Evolutionary conservation across 768 basidiomycete genomes (phyloP).

Genomic region (Termitomyces sp.): DNA sequence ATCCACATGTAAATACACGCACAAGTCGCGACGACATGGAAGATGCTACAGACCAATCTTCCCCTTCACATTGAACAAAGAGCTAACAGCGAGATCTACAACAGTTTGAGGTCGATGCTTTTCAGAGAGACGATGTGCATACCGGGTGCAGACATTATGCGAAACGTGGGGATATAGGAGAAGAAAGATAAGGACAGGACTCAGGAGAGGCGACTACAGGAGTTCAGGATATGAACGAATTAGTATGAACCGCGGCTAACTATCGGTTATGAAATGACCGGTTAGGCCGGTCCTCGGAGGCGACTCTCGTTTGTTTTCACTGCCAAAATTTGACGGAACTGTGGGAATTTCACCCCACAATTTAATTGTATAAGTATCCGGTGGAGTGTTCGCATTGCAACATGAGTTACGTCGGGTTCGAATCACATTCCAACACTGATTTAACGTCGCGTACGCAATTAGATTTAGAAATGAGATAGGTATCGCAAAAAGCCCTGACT

Average conservation of each 20-base stretch:
- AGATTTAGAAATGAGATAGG: no score
- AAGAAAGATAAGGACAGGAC: neutral
- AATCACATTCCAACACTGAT: no score
- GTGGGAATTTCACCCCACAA: no score
- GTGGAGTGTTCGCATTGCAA: no score
- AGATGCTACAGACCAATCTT: constrained; percentile 50
- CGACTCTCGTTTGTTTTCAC: no score
- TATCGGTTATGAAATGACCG: constrained; percentile 14
- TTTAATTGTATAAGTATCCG: no score
- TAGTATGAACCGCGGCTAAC: constrained; percentile 10
- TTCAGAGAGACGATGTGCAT: neutral
- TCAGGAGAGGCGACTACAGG: neutral
- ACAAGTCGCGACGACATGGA: neutral
- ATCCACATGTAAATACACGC: neutral
- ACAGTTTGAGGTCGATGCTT: neutral
- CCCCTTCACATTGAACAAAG: constrained; percentile 61
- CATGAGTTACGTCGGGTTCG: no score
- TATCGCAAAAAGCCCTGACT: no score
- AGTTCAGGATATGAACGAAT: constrained; percentile 7
- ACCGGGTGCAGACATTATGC: constrained; percentile 19
- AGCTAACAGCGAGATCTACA: constrained; percentile 45
- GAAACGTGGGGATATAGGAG: neutral
- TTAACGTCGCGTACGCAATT: no score
- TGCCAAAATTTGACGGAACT: no score
- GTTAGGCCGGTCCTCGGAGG: constrained; percentile 1